Evolutionary conservation across 352 stramenopile species (phyloP), one percentile per base, ranked within the genome.

Genomic region (Plasmopara muralis): DNA sequence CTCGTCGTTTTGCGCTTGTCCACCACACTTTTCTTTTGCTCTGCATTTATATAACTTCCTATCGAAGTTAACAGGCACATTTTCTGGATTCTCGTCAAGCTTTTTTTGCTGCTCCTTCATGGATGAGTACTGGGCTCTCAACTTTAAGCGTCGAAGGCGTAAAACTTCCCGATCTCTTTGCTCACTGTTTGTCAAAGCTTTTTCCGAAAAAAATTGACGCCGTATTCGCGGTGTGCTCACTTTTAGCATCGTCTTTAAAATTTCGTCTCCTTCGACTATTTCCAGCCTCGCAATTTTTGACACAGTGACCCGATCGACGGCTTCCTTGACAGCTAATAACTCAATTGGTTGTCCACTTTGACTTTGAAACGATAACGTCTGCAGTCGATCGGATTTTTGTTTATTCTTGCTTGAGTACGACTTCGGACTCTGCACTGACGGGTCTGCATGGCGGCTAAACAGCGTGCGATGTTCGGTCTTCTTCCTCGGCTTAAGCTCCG

Each of bases 261-360:
- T 89, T 29, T 65, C 74, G 20, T 74, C 64, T n/a, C 78, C 78
- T 42, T 89, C 78, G 9, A 89, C 66, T 6, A 71, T 84, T 56
- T 86, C 79, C 0, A 87, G 55, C 1, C 45, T 43, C 1, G 62
- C 61, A 8, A 79, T 63, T 10, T 78, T 62, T 13, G 48, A 37
- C 14, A 81, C 55, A 7, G 56, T 43, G 10, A 65, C 55, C 28
- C 86, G 52, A 44, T 86, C 70, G n/a, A 85, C 66, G 14, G 51
- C 68, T 25, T 77, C 64, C 43, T 50, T 50, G 15, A n/a, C 4
- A 29, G 41, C 25, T 55, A 2, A 4, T 34, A 28, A 6, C 35
- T 42, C 35, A 16, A 13, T 46, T 6, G 37, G n/a, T 16, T 14
- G 43, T 37, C 50, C 2, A 40, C 50, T 28, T 51, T 62, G 20